Base-by-base conservation (phyloP, 2,329 filamentous ascomycete species). In the Acrocalymma vagum region DNA sequence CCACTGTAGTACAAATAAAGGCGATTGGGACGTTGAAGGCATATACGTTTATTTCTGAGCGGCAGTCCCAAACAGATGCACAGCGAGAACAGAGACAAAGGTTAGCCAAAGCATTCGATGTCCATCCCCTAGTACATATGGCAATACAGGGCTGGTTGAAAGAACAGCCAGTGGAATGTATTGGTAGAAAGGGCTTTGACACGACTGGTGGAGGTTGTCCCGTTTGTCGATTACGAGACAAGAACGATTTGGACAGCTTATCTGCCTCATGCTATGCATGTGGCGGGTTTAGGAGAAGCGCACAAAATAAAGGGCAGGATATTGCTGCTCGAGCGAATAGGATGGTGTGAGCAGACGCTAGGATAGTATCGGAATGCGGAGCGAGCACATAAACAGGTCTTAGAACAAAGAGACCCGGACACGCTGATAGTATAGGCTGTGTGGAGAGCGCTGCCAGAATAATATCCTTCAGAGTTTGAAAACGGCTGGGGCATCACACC, bases 121-220 rank as follows among this genome's bases (percentile, higher is more conserved):
- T 69, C 13, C 62, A 70, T 50, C 45, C 54, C n/a, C 56, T 72
- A 8, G 67, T 71, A 9, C 60, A 65, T 32, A 33, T 70, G 6
- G 63, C 65, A 7, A 65, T 54, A 25, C 41, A 57, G 18, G 60
- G 51, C 25, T 72, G 67, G 68, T 33, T 72, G 4, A 43, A 29
- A 33, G 39, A 50, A 65, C 10, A 27, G 35, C 1, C 10, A 30
- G 14, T 45, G 55, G 22, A 9, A 10, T 15, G 3, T 22, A 6
- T 62, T 46, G 45, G 55, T 30, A 14, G 17, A 38, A 9, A 50
- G 34, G 29, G 38, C 45, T 15, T 38, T 55, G 6, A 24, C 32
- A 16, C 47, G 48, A 28, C 36, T 68, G 11, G 30, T 36, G 11
- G 29, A 62, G 33, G 24, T 67, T 8, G 57, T 67, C 24, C 54